Evolutionary conservation across 805 yeast genomes (phyloP).

Genomic region (Pichia phayaonensis): DNA sequence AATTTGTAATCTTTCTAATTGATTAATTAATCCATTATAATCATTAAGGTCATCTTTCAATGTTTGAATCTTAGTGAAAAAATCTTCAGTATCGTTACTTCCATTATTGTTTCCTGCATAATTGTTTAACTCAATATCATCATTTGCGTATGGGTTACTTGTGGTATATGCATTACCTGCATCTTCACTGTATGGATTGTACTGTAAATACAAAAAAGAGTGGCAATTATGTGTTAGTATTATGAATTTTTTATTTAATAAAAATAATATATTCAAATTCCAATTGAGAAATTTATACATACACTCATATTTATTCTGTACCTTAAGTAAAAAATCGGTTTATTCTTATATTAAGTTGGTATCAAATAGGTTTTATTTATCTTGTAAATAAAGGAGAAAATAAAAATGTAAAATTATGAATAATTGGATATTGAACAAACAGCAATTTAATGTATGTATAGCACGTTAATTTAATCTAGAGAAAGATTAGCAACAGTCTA

Average conservation of each 20-base stretch:
- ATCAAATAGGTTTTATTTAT: not conserved
- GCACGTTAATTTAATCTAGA: not conserved
- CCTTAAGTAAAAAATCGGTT: not conserved
- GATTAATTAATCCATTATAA: slow-evolving; percentile 60
- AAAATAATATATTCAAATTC: not conserved
- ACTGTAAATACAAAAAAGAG: not conserved
- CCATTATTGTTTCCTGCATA: not conserved
- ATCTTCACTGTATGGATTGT: slow-evolving; percentile 22
- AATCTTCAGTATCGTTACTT: slow-evolving; percentile 30
- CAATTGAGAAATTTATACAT: not conserved
- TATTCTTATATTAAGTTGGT: not conserved
- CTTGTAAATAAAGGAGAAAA: not conserved
- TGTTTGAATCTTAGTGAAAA: slow-evolving; percentile 61
- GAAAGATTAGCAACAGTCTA: too few species aligned
- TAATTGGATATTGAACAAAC: not conserved
- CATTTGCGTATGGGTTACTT: slow-evolving; percentile 6
- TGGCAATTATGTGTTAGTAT: not conserved
- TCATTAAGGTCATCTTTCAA: slow-evolving; percentile 64
- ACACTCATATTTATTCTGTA: not conserved
- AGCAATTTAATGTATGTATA: not conserved
- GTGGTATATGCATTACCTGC: slow-evolving; percentile 9
- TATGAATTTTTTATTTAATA: not conserved
- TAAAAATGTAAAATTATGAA: not conserved
- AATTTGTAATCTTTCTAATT: slow-evolving; percentile 63
- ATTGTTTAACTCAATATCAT: slow-evolving; percentile 11